Evolutionary conservation across 2,329 filamentous ascomycete genomes (phyloP), one percentile per base, ranked within the genome.

Genomic region (Pseudogymnoascus sp.): DNA sequence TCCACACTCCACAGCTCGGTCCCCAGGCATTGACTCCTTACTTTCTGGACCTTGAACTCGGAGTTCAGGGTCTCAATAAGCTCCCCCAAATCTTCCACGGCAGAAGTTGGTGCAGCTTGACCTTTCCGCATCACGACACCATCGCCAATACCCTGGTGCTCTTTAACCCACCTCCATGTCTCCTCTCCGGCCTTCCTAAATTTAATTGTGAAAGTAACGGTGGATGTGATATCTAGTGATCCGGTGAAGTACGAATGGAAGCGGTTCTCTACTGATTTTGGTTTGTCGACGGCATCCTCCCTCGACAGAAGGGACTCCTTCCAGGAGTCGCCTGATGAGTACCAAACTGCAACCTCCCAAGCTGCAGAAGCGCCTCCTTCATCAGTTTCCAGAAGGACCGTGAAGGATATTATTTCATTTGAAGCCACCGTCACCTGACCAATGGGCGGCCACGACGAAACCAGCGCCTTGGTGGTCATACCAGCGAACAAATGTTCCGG

Each of bases 271-370:
- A 55, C 49, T 55, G 49, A 55, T 55, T 55, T 55, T 55, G 29
- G 29, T 55, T 55, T 55, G 29, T 14, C 29, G 10, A 55, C 16
- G 14, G n/a, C n/a, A 8, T 33, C 49, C 10, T 33, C 10, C 16
- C 10, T 55, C 33, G 49, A 19, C 31, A 84, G 68, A 0, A 65
- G 62, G 16, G 76, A 82, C 79, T 92, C 77, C 74, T 75, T 65
- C 85, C 81, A 78, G 67, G 79, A 78, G 26, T 76, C 72, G 60
- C 83, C 81, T 12, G 67, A 86, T 65, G 80, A 80, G 63, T 90
- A 84, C 90, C 91, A 96, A 6, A 95, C 74, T 14, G 83, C 83
- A 33, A 91, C 83, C 68, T 94, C 82, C 87, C 90, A 94, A 19
- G 79, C 69, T 65, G 84, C 77, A 14, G 82, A 75, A 6, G 79